Base-by-base conservation (phyloP, 2,329 filamentous ascomycete species). In the Fusarium pseudocircinatum region DNA sequence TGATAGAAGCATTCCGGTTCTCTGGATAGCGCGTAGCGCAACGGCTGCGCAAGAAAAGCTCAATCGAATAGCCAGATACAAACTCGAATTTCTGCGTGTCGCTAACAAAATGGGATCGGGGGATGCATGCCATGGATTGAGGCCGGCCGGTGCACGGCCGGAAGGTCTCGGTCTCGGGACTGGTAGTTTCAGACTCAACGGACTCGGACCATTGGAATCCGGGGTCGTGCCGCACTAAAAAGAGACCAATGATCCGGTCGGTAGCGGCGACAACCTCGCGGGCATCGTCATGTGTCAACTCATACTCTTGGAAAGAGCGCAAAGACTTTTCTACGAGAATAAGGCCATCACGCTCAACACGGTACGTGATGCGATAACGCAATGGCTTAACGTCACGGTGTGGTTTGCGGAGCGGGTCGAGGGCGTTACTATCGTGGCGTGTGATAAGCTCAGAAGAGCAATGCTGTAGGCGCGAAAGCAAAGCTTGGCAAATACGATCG, bases 401-500 rank as follows among this genome's bases (percentile, higher is more conserved):
- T 37, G 79, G 73, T 63, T 78, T 69, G 75, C 78, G 67, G 76
- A 82, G 70, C 80, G 78, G 79, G 49, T 85, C 82, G 24, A 87
- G 81, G 20, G 87, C 87, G 36, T 76, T 78, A 22, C 84, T 83
- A 75, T 89, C 87, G 69, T 84, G 85, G 64, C 87, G 84, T 30
- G 87, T 88, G 74, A 89, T 85, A 63, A 89, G 81, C 77, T 89
- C 87, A 44, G 84, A 78, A 65, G 83, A 85, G 80, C 85, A 87
- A 76, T 88, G 85, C 72, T 87, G 83, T 49, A 89, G 82, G 43
- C 86, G 85, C 34, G 84, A 83, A 18, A 88, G 76, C n/a, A 89
- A 78, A 5, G 83, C 86, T 42, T 84, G 82, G 74, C 85, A 87
- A 50, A 88, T 77, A n/a, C 83, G 81, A 63, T 86, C 83, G 44